phyloP scores from a whole-genome alignment of 441 rosid genomes.

The Populus hybrid region DNA sequence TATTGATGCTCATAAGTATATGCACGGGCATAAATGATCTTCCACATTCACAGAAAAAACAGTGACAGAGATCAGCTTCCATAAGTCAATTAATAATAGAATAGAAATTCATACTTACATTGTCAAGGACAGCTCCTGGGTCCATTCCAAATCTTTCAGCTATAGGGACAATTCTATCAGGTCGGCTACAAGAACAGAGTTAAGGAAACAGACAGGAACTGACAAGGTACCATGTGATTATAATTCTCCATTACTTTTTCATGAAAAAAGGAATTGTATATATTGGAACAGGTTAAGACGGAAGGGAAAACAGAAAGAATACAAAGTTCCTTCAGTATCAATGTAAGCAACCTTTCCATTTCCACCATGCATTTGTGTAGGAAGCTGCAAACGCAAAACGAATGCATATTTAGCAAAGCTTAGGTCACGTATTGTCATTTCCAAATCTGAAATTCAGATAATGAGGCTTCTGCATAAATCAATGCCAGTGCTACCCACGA shows the following conservation, averaged over 20 bases:
- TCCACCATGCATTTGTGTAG: conserved; percentile 87
- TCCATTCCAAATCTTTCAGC: conserved; percentile 99
- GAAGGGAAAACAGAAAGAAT: conserved; percentile 34
- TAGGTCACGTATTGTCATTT: background rate
- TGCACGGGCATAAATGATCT: conserved; percentile 92
- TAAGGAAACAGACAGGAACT: conserved; percentile 26
- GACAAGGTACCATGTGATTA: background rate
- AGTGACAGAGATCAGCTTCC: conserved; percentile 11
- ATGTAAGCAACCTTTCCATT: conserved; percentile 93
- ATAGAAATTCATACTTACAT: conserved; percentile 42
- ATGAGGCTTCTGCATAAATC: background rate
- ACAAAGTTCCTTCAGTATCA: conserved; percentile 94
- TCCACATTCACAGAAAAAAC: conserved; percentile 25
- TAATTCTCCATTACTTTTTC: background rate
- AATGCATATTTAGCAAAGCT: conserved; percentile 4
- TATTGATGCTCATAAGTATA: conserved; percentile 88
- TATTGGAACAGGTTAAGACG: conserved; percentile 3
- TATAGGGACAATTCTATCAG: conserved; percentile 79
- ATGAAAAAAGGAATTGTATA: background rate
- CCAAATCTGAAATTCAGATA: background rate
- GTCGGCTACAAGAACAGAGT: conserved; percentile 53
- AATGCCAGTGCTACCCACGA: background rate
- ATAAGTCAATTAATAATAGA: conserved; percentile 3
- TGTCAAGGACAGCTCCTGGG: conserved; percentile 92
- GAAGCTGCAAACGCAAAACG: conserved; percentile 52